Evolutionary conservation across 768 basidiomycete genomes (phyloP), one percentile per base, ranked within the genome.

Genomic region (Trametes cinnabarina): DNA sequence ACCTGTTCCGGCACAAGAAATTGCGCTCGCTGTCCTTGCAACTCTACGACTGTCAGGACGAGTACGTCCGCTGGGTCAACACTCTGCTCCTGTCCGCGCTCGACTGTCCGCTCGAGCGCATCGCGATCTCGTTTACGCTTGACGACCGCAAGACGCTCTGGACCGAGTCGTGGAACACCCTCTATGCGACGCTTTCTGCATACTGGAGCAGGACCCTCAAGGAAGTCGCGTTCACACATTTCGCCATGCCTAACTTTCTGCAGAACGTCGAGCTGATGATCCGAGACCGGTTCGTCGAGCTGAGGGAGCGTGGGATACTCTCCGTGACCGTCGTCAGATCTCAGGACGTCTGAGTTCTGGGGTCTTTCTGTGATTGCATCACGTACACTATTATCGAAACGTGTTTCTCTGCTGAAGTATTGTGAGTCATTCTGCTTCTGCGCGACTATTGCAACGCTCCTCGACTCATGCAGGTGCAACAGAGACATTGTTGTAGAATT

Each of bases 101-200:
- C 1, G 23, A 30, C 26, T 14, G n/a, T n/a, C 46, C 46, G n/a
- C 54, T 55, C 0, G 25, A 26, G 54, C 26, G 19, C 46, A 28
- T 55, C 46, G 54, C 35, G 46, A 12, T 55, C 37, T 37, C 54
- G 46, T 20, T 55, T 37, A 41, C 54, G 37, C 54, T 55, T 46
- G 46, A 41, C 54, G 9, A n/a, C 46, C 37, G 54, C 54, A 19
- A 40, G 44, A 30, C 46, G 46, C 54, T 55, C 46, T 39, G 39
- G 34, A 37, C 10, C 17, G 34, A 17, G 2, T 17, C 44, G 25
- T 55, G 54, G 54, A 43, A 26, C 26, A 35, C 47, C 35, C 25
- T 55, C 44, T 26, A 20, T 17, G 11, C 11, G 37, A 6, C 46
- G 46, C 46, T 55, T 37, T 30, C 46, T 46, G 32, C 39, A 26